Conservation (phyloP, 495 filamentous ascomycete genomes). For the Bacidia gigantensis region DNA sequence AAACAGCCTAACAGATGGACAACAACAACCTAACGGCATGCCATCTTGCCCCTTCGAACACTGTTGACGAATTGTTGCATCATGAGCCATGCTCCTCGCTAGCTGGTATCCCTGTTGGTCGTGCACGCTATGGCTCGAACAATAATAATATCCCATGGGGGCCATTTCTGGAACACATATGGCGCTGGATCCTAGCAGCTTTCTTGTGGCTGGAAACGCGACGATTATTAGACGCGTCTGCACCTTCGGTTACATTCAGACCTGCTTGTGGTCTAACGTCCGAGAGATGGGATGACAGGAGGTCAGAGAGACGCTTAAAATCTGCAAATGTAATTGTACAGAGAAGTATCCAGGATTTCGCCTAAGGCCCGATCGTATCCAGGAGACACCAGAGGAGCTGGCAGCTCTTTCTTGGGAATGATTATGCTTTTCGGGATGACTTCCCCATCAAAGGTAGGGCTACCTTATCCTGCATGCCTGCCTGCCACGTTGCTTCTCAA, state of each 20-base stretch:
- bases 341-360: neutral
- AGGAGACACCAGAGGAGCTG: neutral
- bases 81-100: neutral
- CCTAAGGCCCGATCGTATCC: neutral
- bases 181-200: neutral
- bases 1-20: no score
- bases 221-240: neutral
- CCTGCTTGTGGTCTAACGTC: no score
- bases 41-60: no score
- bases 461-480: constrained; percentile 8
- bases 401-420: neutral
- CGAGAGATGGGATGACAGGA: no score
- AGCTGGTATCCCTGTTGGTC: neutral
- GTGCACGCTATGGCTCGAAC: neutral
- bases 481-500: constrained; percentile 5
- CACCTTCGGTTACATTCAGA: neutral
- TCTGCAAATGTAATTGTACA: no score
- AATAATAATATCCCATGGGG: neutral
- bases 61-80: neutral
- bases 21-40: no score
- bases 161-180: neutral
- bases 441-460: constrained; percentile 6
- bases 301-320: no score
- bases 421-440: constrained; percentile 5
- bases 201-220: neutral